Conservation (phyloP, 805 yeast genomes). For the Gaillardinia entomophila region DNA sequence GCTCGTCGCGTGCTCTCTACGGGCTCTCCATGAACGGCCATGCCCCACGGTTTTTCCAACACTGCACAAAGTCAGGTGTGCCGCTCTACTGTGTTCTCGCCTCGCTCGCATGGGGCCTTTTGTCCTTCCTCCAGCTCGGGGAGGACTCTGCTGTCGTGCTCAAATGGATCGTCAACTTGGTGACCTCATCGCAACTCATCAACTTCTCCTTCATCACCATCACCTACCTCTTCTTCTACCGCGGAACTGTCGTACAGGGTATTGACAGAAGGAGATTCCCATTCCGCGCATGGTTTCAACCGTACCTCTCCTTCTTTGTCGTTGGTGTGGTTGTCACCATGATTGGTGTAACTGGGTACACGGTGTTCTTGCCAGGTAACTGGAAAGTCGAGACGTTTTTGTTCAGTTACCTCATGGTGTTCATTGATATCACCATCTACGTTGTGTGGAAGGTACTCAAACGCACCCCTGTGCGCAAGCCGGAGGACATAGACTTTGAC, state of each 20-base stretch:
- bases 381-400: constrained; percentile 51
- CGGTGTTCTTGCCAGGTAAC: constrained; percentile 49
- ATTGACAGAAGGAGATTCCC: constrained; percentile 34
- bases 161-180: constrained; percentile 13
- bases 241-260: no score
- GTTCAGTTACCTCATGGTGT: constrained; percentile 69
- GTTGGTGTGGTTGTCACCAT: no score
- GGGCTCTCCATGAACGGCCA: constrained; percentile 43
- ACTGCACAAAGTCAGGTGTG: constrained; percentile 43
- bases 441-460: constrained; percentile 31
- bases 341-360: constrained; percentile 62
- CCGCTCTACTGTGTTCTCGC: constrained; percentile 41
- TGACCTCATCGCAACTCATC: constrained; percentile 15
- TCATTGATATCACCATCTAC: constrained; percentile 31
- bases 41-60: constrained; percentile 37
- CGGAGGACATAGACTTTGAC: constrained; percentile 42
- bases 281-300: constrained; percentile 39
- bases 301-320: constrained; percentile 30
- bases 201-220: constrained; percentile 12
- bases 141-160: constrained; percentile 16
- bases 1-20: constrained; percentile 42
- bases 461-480: constrained; percentile 31
- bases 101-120: constrained; percentile 48
- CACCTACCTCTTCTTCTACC: constrained; percentile 9
- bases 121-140: constrained; percentile 59